phyloP scores from a whole-genome alignment of 2,329 filamentous ascomycete species.

The Fragosphaeria purpurea region DNA sequence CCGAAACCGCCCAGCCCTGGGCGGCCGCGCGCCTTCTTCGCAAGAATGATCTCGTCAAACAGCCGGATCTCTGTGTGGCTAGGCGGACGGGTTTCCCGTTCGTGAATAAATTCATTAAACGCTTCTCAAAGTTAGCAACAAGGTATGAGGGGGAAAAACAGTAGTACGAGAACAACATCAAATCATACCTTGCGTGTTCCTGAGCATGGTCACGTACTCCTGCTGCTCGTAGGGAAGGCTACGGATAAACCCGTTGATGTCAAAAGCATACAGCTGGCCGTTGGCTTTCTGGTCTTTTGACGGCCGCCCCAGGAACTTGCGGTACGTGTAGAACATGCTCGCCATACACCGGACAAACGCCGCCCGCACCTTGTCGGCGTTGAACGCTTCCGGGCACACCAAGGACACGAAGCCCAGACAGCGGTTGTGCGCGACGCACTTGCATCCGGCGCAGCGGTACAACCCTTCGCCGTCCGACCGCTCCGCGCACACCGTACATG shows the following conservation, averaged over 20 bases:
- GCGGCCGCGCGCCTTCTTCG: slow-evolving; percentile 60
- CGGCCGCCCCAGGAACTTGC: slow-evolving; percentile 51
- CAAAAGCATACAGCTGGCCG: slow-evolving; percentile 52
- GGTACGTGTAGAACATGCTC: slow-evolving; percentile 57
- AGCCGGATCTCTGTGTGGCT: slow-evolving; percentile 59
- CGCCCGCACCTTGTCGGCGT: slow-evolving; percentile 50
- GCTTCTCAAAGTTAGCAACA: slow-evolving; percentile 25
- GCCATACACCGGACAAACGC: slow-evolving; percentile 56
- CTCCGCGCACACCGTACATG: slow-evolving; percentile 69
- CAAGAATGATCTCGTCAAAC: slow-evolving; percentile 76
- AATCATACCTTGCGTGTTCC: slow-evolving; percentile 53
- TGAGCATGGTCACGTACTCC: slow-evolving; percentile 53
- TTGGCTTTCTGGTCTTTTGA: slow-evolving; percentile 50
- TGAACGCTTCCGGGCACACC: slow-evolving; percentile 54
- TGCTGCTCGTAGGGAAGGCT: slow-evolving; percentile 57
- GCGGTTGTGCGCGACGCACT: slow-evolving; percentile 44
- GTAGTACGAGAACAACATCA: not conserved
- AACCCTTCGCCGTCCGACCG: slow-evolving; percentile 61
- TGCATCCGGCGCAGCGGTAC: slow-evolving; percentile 62
- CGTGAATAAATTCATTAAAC: slow-evolving; percentile 79
- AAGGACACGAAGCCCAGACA: slow-evolving; percentile 53
- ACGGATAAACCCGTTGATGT: slow-evolving; percentile 55
- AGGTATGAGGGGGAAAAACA: not conserved
- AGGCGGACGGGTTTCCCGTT: slow-evolving; percentile 57
- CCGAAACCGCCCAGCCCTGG: slow-evolving; percentile 47